These are phyloP conservation scores for Rutstroemia sp. DNA, from an alignment of 2,329 filamentous ascomycete genomes.

Conservation along the genomic window DNA sequence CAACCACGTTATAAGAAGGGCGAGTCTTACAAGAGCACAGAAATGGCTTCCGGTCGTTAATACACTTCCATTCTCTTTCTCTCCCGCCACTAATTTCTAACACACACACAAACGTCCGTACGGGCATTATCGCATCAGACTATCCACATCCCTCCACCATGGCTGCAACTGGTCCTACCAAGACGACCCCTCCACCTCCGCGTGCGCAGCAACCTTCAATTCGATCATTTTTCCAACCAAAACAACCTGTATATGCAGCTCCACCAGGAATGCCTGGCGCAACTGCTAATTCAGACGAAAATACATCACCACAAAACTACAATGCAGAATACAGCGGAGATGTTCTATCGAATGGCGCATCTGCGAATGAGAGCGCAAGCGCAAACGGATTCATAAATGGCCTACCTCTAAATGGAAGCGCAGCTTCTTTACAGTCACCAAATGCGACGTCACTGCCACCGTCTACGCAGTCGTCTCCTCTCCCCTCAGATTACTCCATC, in stretches of 20 bases:
- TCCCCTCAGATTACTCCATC: constrained; percentile 42
- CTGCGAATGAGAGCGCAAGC: too few relatives aligned
- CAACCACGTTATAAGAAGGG: too few relatives aligned
- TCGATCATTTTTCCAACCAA: constrained; percentile 53
- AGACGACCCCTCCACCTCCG: constrained; percentile 8
- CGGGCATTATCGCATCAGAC: background rate
- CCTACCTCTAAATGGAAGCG: constrained; percentile 10
- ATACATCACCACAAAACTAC: background rate
- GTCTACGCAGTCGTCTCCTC: constrained; percentile 22
- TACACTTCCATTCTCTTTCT: background rate
- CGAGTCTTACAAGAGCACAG: background rate
- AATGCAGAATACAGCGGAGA: too few relatives aligned
- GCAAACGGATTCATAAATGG: too few relatives aligned
- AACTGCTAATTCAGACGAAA: background rate
- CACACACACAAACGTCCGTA: too few relatives aligned
- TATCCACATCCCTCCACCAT: background rate
- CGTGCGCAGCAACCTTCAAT: constrained; percentile 44
- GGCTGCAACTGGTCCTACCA: background rate
- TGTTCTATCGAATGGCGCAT: too few relatives aligned
- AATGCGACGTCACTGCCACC: constrained; percentile 8
- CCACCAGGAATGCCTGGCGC: constrained; percentile 28
- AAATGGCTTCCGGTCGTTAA: background rate
- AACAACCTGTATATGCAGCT: constrained; percentile 37
- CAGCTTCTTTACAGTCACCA: constrained; percentile 9
- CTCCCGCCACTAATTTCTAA: too few relatives aligned